phyloP scores from a whole-genome alignment of 2,329 filamentous ascomycete genomes.

The Fusarium globosum region DNA sequence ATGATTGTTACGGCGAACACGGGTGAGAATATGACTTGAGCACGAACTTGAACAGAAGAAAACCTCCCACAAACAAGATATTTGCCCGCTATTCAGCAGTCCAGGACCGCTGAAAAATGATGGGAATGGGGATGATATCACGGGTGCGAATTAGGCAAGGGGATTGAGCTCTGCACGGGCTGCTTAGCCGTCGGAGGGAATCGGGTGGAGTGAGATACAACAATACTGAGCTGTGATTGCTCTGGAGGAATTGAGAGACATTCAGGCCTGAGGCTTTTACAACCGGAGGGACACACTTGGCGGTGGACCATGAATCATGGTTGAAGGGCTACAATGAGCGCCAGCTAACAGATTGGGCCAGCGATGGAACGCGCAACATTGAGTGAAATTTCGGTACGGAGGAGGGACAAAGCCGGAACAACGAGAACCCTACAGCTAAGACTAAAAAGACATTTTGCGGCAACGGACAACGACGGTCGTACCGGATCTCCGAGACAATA shows the following conservation, averaged over 20 bases:
- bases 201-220: constrained; percentile 49
- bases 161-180: constrained; percentile 42
- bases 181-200: constrained; percentile 50
- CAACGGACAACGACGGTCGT: constrained; percentile 44
- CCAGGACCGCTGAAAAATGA: constrained; percentile 19
- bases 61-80: constrained; percentile 1
- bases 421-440: constrained; percentile 34
- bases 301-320: constrained; percentile 52
- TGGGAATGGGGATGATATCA: constrained; percentile 20
- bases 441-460: constrained; percentile 34
- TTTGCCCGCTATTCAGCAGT: constrained; percentile 11
- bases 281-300: constrained; percentile 47
- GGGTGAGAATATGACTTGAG: constrained; percentile 33
- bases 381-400: constrained; percentile 45
- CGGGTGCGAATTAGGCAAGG: constrained; percentile 46
- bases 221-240: constrained; percentile 47
- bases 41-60: constrained; percentile 8
- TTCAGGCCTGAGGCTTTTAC: constrained; percentile 51
- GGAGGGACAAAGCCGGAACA: constrained; percentile 42
- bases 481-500: constrained; percentile 41
- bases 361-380: constrained; percentile 45
- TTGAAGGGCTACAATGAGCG: constrained; percentile 38
- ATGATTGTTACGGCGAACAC: constrained; percentile 45
- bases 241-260: constrained; percentile 36
- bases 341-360: constrained; percentile 40